Conservation (phyloP, 352 stramenopile species). For the Phytophthora rubi region DNA sequence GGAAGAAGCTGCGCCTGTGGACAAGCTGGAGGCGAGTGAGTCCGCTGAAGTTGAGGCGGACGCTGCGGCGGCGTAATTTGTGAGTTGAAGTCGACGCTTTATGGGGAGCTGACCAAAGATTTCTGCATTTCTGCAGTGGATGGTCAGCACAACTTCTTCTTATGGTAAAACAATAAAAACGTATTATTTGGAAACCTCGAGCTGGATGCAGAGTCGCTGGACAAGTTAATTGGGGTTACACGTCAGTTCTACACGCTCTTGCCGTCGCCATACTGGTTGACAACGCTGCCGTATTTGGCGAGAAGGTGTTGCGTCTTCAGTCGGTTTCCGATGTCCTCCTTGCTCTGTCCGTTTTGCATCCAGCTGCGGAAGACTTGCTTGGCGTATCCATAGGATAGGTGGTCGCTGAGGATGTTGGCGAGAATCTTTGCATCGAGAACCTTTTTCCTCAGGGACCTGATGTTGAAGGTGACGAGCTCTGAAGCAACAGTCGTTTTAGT, state of each 20-base stretch:
- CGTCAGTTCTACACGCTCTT: background rate
- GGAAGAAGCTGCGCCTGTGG: background rate
- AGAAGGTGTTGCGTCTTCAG: slow-evolving; percentile 6
- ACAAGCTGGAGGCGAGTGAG: slow-evolving; percentile 11
- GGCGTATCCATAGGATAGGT: slow-evolving; percentile 8
- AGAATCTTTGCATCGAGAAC: slow-evolving; percentile 16
- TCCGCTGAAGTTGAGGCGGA: slow-evolving; percentile 10
- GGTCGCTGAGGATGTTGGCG: slow-evolving; percentile 17
- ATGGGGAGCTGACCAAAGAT: background rate
- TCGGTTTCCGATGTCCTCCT: slow-evolving; percentile 24
- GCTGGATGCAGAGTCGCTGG: background rate
- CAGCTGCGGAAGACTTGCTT: slow-evolving; percentile 24
- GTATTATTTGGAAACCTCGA: slow-evolving; percentile 12
- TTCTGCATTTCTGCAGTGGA: background rate
- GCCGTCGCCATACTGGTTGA: slow-evolving; percentile 7
- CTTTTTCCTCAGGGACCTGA: background rate
- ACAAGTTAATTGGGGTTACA: too few species aligned
- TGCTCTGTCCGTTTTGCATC: slow-evolving; percentile 28
- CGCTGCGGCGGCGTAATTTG: slow-evolving; percentile 22
- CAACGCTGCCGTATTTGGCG: slow-evolving; percentile 20
- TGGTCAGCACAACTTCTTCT: slow-evolving; percentile 1
- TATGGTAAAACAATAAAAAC: background rate
- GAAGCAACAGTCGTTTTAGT: background rate
- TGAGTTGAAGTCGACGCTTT: background rate
- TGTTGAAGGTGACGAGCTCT: background rate